Base-by-base conservation (phyloP, 176 grass and related monocot species). In the Hsuehochloa calcarea region DNA sequence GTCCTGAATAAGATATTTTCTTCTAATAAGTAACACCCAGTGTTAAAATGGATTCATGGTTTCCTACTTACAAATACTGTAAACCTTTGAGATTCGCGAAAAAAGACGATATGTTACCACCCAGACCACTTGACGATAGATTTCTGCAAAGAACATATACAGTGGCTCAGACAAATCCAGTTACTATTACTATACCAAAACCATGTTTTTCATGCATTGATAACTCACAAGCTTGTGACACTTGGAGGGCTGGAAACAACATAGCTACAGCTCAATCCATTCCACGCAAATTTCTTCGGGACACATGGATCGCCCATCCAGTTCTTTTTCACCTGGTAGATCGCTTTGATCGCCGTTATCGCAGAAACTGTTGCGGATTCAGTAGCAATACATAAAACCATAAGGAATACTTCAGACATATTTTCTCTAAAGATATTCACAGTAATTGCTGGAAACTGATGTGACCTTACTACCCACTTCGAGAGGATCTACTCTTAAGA, bases 271-370 rank as follows among this genome's bases (percentile, higher is more conserved):
- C 64, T 78, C 70, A 96, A 69, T 2, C 84, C 68, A 13, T 91
- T 87, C 94, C 94, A 95, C 3, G 86, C 71, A 68, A 90, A 72
- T 47, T 5, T 52, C 60, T 88, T 82, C 0, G 93, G 90, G 84
- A 34, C 63, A 15, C 93, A 95, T 2, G 93, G 93, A 25, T 95
- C 93, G 41, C 90, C 93, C 83, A 74, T 67, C 88, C 93, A 95
- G 37, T 82, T 90, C 70, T 65, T 90, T 59, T 75, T 63, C 9
- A 90, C 19, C 25, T 82, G 22, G 63, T 96, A 96, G 16, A 60
- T 69, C 9, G 11, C 76, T 87, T 85, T 91, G 59, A 93, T 87
- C 35, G 51, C 72, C 85, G 23, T 80, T 4, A 96, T 91, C 27
- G 91, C 91, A 86, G 85, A 80, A 26, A 64, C 94, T 96, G 84